Base-by-base conservation (phyloP, 2,329 filamentous ascomycete genomes). In the Cladosporium sp. region DNA sequence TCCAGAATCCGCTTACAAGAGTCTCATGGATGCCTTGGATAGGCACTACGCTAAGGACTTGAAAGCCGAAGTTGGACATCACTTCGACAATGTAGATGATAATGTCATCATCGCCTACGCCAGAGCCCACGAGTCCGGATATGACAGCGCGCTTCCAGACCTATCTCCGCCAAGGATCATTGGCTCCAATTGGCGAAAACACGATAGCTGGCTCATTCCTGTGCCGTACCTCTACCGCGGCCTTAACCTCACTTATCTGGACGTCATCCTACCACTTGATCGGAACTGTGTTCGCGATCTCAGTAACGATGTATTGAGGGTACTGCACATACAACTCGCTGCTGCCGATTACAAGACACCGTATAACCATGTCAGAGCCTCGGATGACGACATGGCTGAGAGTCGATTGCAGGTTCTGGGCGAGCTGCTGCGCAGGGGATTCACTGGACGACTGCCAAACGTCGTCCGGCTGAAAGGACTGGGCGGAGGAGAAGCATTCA, bases 51-150 rank as follows among this genome's bases (percentile, higher is more conserved):
- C 37, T 7, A 2, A 11, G 8, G 9, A 17, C 8, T 30, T 40
- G 19, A 52, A 12, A 7, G 15, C 14, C 22, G 37, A 52, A 12
- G 12, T 11, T 38, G 50, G 50, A 1, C 36, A 40, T 7, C 50
- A 39, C 50, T 52, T 52, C 22, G 50, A 52, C 37, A 20, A 52
- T 19, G 37, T 40, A 2, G 50, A 52, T 20, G 50, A 52, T 25
- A 20, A 12, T 19, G 25, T 42, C 25, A 12, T 42, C 9, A 22
- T 20, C 12, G 15, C 22, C 2, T 54, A 34, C 11, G 19, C 38
- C 22, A 36, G 40, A 9, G 50, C 50, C 2, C 37, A 11, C 5
- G 19, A 11, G 25, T 3, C 25, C 25, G 25, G 25, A 25, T 25
- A 25, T 25, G 25, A 25, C 25, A 25, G 25, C 6, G 25, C 25